These are phyloP conservation scores for Microsporum canis DNA, from an alignment of 2,329 filamentous ascomycete species.

Conservation along the genomic window DNA sequence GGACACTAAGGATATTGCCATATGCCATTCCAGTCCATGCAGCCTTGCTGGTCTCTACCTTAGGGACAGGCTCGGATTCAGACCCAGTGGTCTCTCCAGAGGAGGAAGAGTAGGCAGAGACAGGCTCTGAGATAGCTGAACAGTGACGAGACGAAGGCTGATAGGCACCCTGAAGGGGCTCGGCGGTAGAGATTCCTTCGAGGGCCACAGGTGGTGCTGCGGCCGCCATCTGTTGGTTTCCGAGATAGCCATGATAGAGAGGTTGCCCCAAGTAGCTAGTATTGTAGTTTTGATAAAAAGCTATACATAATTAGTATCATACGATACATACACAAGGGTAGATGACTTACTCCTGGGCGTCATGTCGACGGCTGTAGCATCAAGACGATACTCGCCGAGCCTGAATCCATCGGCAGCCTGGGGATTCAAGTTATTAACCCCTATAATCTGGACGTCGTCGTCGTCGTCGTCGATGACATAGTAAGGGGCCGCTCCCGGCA, in stretches of 20 bases:
- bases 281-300: background rate
- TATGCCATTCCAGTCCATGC: background rate
- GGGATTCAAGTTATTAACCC: background rate
- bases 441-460: conserved; percentile 7
- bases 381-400: background rate
- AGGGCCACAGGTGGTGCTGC: background rate
- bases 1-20: background rate
- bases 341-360: background rate
- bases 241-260: background rate
- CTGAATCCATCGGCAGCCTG: background rate
- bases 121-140: background rate
- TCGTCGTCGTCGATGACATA: background rate
- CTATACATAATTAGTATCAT: background rate
- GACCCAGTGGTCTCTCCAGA: background rate
- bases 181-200: background rate
- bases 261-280: background rate
- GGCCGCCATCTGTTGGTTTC: background rate
- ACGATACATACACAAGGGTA: background rate
- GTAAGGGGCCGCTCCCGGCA: background rate
- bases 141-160: background rate
- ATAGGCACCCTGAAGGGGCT: background rate
- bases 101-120: background rate
- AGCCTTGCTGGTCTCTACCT: background rate
- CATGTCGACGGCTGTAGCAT: background rate
- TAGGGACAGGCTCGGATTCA: background rate